Percentiles rank a stretch among this genome's conserved stretches.
phyloP scores from a whole-genome alignment of 2,329 filamentous ascomycete genomes.

The Bipolaris cookei region DNA sequence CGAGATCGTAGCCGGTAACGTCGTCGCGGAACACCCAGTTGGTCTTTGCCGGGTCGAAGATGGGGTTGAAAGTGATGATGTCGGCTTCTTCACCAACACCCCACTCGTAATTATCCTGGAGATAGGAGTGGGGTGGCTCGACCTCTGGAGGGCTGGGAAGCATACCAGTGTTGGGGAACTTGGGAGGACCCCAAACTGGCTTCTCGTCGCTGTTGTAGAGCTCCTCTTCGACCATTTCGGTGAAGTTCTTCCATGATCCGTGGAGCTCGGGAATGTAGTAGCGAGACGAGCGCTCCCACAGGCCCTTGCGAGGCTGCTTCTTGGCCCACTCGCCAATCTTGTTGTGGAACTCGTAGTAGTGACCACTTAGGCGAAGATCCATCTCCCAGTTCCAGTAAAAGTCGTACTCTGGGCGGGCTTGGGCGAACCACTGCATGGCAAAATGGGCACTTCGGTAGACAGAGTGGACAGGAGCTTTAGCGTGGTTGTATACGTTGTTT shows the following conservation, averaged over 20 bases:
- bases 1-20: conserved; percentile 68
- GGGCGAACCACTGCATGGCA: conserved; percentile 59
- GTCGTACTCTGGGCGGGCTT: conserved; percentile 59
- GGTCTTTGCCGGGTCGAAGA: conserved; percentile 75
- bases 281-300: conserved; percentile 76
- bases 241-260: conserved; percentile 72
- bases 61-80: conserved; percentile 76
- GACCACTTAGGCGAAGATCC: conserved; percentile 79
- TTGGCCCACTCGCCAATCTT: conserved; percentile 68
- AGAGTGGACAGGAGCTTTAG: conserved; percentile 74
- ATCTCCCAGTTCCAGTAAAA: conserved; percentile 87
- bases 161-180: conserved; percentile 57
- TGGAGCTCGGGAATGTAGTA: conserved; percentile 75
- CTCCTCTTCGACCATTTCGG: conserved; percentile 66
- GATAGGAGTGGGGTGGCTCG: conserved; percentile 64
- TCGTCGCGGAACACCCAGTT: conserved; percentile 75
- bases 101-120: conserved; percentile 73
- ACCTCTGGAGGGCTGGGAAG: conserved; percentile 67
- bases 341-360: conserved; percentile 81
- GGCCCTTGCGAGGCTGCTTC: conserved; percentile 71
- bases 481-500: conserved; percentile 70
- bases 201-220: conserved; percentile 55
- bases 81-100: conserved; percentile 78
- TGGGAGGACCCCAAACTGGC: conserved; percentile 69
- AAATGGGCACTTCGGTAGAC: conserved; percentile 74